Base-by-base conservation (phyloP, 768 basidiomycete species). In the Suillus subaureus region DNA sequence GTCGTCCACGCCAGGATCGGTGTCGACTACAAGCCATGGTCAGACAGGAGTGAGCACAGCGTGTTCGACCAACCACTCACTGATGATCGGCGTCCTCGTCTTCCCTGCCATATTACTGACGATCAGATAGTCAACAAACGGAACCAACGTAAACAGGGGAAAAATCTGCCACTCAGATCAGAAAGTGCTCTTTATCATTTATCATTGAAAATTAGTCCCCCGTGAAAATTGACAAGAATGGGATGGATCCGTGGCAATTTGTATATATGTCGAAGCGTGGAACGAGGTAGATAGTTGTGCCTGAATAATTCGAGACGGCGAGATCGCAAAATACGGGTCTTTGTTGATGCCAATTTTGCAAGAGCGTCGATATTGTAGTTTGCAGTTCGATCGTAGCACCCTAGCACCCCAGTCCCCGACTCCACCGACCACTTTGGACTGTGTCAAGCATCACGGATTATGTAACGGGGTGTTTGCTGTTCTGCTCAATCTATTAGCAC, bases 1-100 rank as follows among this genome's bases (percentile, higher is more conserved):
- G 74, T 96, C 94, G 72, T 96, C 94, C 4, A 94, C 89, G 40
- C 94, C 94, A 8, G 93, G 92, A 72, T 96, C 93, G 33, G 92
- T 92, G 70, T 94, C 93, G 71, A 93, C 91, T 93, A 70, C 21
- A 37, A 23, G 47, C 55, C 26, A 42, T n/a, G 28, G 39, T 75
- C 63, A 70, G 40, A 47, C 40, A 15, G 23, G 42, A 42, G 35
- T 13, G 26, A 6, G 11, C 54, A 43, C 13, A 12, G 33, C 12
- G 23, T n/a, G 23, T 40, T 37, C 31, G 31, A 15, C 45, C 37
- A 7, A 18, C 39, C 43, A 72, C 87, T 78, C 69, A 91, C 91
- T 92, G 69, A 93, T 91, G 52, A 91, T 87, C 11, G 88, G 87
- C 4, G 80, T 85, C 69, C 65, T 81, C 57, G 63, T 72, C 64